phyloP scores from a whole-genome alignment of 2,329 filamentous ascomycete genomes.

The Proliferodiscus dingleyae region DNA sequence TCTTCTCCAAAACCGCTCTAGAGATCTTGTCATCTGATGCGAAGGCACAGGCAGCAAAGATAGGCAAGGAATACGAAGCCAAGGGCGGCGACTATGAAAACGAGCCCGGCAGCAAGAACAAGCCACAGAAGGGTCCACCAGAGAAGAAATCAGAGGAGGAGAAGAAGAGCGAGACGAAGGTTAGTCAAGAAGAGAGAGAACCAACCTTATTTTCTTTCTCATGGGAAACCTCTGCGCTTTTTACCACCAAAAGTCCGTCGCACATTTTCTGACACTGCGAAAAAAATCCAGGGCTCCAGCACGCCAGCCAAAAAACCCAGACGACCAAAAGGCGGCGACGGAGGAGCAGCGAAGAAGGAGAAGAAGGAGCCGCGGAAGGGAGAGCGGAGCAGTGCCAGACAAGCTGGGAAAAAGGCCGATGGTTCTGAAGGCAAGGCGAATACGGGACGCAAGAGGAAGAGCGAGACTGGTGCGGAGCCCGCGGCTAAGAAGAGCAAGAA shows the following conservation, averaged over 20 bases:
- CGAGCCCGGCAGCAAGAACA: constrained; percentile 37
- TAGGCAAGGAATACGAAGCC: constrained; percentile 40
- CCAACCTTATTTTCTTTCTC: no score
- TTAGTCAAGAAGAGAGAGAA: neutral
- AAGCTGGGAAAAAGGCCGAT: constrained; percentile 9
- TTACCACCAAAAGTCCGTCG: no score
- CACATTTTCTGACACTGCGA: no score
- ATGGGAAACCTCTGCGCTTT: no score
- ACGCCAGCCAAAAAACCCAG: neutral
- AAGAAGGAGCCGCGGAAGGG: constrained; percentile 13
- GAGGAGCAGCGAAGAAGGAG: neutral
- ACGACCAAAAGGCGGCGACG: constrained; percentile 5
- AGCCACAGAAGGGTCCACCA: constrained; percentile 38
- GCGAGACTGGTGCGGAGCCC: constrained; percentile 19
- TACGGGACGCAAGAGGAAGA: constrained; percentile 10
- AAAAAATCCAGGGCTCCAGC: constrained; percentile 3
- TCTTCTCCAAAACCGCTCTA: neutral
- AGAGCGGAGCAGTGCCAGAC: constrained; percentile 16
- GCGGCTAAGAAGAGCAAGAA: constrained; percentile 18
- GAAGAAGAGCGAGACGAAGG: constrained; percentile 12
- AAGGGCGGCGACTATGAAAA: constrained; percentile 37
- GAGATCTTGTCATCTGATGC: neutral
- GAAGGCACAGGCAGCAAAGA: constrained; percentile 34
- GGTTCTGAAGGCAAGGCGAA: constrained; percentile 2
- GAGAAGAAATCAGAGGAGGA: constrained; percentile 30